Conservation (phyloP, 1,139 yeast genomes). For the Yamadazyma mexicana region DNA sequence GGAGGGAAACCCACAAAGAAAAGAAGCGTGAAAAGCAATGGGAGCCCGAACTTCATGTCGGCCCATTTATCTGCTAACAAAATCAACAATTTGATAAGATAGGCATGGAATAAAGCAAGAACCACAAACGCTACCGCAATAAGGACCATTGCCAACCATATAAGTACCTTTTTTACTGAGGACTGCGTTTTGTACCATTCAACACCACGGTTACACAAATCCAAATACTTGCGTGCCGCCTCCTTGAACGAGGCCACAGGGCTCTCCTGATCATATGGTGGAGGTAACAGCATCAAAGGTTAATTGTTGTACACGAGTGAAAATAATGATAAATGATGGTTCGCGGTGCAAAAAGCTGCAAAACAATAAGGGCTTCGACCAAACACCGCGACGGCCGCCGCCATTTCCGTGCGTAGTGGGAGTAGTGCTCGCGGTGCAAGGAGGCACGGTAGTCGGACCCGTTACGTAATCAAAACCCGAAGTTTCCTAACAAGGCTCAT, state of each 20-base stretch:
- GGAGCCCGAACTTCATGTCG: conserved; percentile 48
- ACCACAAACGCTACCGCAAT: conserved; percentile 30
- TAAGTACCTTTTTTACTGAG: conserved; percentile 14
- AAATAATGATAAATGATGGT: too few relatives aligned
- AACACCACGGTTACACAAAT: conserved; percentile 1
- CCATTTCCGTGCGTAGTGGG: too few relatives aligned
- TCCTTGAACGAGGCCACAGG: conserved; percentile 1
- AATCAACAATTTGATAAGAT: conserved; percentile 44
- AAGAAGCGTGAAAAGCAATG: conserved; percentile 49
- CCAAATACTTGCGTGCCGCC: not conserved
- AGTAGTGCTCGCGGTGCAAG: too few relatives aligned
- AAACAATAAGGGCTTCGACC: too few relatives aligned
- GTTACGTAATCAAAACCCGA: too few relatives aligned
- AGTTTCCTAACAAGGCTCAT: too few relatives aligned
- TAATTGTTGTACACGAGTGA: too few relatives aligned
- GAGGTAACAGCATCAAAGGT: not conserved
- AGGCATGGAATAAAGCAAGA: conserved; percentile 43
- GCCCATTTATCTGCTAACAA: conserved; percentile 47
- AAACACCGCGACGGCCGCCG: too few relatives aligned
- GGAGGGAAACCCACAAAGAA: conserved; percentile 76
- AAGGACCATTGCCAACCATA: conserved; percentile 15
- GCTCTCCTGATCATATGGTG: conserved; percentile 1
- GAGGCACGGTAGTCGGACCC: too few relatives aligned
- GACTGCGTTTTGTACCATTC: conserved; percentile 25
- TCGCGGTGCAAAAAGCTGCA: too few relatives aligned